Conservation (phyloP, 495 filamentous ascomycete species). For the Aspergillus conjunctus region DNA sequence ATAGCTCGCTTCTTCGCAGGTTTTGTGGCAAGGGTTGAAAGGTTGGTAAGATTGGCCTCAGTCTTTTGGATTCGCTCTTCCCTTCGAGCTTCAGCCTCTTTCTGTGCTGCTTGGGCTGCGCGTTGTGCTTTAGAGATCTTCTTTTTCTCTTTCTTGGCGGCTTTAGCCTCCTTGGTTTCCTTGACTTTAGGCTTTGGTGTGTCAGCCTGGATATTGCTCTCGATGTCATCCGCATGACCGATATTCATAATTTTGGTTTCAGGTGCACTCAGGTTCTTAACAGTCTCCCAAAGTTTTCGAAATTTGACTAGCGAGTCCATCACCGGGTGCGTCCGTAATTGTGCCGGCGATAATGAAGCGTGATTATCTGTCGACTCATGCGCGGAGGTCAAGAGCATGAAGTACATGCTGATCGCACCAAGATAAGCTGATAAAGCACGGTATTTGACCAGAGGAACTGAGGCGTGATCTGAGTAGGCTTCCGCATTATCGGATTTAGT, state of each 20-base stretch:
- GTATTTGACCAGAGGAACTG: constrained; percentile 66
- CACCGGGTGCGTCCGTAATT: constrained; percentile 82
- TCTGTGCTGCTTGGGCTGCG: constrained; percentile 53
- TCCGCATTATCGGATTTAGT: constrained; percentile 43
- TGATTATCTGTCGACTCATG: constrained; percentile 50
- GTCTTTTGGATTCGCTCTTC: constrained; percentile 57
- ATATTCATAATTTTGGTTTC: constrained; percentile 25
- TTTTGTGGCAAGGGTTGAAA: constrained; percentile 48
- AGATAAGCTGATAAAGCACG: constrained; percentile 81
- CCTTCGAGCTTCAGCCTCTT: constrained; percentile 55
- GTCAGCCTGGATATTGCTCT: constrained; percentile 23
- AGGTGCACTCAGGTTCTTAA: constrained; percentile 55
- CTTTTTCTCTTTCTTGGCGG: constrained; percentile 37
- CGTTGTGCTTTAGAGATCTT: constrained; percentile 55
- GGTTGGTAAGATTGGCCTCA: constrained; percentile 72
- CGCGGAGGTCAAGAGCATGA: constrained; percentile 81
- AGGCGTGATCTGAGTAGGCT: constrained; percentile 35
- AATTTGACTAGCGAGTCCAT: constrained; percentile 84
- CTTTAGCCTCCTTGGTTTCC: constrained; percentile 33
- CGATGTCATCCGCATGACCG: constrained; percentile 22
- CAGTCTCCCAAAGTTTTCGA: constrained; percentile 75
- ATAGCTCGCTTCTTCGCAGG: constrained; percentile 36
- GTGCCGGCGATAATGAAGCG: constrained; percentile 61
- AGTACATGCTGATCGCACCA: constrained; percentile 87
- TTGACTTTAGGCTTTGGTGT: constrained; percentile 29